Evolutionary conservation across 2,329 filamentous ascomycete species (phyloP).

Genomic region (Lasiodiplodia hormozganensis): DNA sequence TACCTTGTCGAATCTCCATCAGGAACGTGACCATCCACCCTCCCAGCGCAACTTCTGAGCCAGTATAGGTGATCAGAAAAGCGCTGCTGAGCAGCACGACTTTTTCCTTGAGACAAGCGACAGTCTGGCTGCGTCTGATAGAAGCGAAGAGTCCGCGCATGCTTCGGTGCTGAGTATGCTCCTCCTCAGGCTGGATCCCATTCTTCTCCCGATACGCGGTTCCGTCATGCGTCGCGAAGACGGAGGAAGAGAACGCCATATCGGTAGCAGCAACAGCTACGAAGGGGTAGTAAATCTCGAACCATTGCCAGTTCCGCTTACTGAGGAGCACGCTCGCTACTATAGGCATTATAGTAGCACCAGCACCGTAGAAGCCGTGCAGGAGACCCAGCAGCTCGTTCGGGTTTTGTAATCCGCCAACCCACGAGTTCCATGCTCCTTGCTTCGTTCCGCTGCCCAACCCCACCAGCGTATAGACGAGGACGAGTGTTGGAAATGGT

Average conservation of each 20-base stretch:
- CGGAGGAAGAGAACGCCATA: constrained; percentile 55
- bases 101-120: constrained; percentile 59
- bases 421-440: constrained; percentile 66
- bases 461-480: constrained; percentile 70
- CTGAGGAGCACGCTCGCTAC: constrained; percentile 77
- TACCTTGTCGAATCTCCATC: constrained; percentile 69
- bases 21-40: constrained; percentile 90
- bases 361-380: constrained; percentile 75
- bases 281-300: constrained; percentile 79
- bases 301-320: constrained; percentile 69
- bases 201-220: too few species aligned
- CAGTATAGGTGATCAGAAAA: constrained; percentile 81
- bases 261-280: constrained; percentile 66
- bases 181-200: too few species aligned
- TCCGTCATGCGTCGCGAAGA: constrained; percentile 58
- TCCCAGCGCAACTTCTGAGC: constrained; percentile 77
- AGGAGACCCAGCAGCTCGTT: constrained; percentile 77
- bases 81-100: constrained; percentile 68
- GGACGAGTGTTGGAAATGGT: constrained; percentile 69
- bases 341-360: constrained; percentile 72
- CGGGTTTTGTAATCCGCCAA: constrained; percentile 74
- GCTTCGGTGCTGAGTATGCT: too few species aligned
- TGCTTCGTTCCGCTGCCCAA: constrained; percentile 75
- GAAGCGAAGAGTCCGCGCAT: too few species aligned
- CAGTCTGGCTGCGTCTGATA: constrained; percentile 22